phyloP scores from a whole-genome alignment of 768 basidiomycete genomes.

The Crassisporium funariophilum region DNA sequence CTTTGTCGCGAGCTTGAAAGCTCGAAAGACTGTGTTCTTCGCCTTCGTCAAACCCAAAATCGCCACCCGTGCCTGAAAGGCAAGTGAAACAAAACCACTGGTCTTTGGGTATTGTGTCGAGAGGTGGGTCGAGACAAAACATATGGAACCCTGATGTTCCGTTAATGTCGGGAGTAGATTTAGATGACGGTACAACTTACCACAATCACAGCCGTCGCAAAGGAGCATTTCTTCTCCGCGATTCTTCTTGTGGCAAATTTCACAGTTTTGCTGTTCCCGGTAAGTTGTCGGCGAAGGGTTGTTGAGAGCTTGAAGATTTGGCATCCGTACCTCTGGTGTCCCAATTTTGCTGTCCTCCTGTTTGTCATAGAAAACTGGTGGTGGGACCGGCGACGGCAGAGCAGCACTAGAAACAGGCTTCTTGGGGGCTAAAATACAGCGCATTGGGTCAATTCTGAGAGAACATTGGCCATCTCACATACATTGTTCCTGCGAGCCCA shows the following conservation, averaged over 20 bases:
- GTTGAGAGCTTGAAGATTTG: constrained; percentile 29
- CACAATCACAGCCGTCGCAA: constrained; percentile 49
- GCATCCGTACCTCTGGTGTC: constrained; percentile 53
- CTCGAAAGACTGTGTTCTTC: constrained; percentile 91
- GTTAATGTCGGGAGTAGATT: constrained; percentile 1
- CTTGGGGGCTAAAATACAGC: constrained; percentile 33
- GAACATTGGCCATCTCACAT: constrained; percentile 20
- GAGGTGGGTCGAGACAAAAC: constrained; percentile 93
- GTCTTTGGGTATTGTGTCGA: constrained; percentile 83
- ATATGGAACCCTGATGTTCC: constrained; percentile 83
- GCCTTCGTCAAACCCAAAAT: constrained; percentile 98
- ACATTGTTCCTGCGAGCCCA: constrained; percentile 52
- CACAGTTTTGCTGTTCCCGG: constrained; percentile 74
- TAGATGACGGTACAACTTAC: constrained; percentile 25
- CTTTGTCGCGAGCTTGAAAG: constrained; percentile 89
- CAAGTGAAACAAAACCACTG: constrained; percentile 97
- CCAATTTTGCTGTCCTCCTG: constrained; percentile 46
- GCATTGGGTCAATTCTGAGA: constrained; percentile 11
- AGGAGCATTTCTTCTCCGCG: constrained; percentile 91
- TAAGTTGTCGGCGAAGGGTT: constrained; percentile 26
- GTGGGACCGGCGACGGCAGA: constrained; percentile 38
- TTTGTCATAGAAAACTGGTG: constrained; percentile 53
- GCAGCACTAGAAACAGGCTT: constrained; percentile 27
- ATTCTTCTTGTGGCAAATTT: constrained; percentile 90
- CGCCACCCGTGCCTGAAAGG: constrained; percentile 87